phyloP scores from a whole-genome alignment of 1,284 basidiomycete species.

The Irpex sp. region DNA sequence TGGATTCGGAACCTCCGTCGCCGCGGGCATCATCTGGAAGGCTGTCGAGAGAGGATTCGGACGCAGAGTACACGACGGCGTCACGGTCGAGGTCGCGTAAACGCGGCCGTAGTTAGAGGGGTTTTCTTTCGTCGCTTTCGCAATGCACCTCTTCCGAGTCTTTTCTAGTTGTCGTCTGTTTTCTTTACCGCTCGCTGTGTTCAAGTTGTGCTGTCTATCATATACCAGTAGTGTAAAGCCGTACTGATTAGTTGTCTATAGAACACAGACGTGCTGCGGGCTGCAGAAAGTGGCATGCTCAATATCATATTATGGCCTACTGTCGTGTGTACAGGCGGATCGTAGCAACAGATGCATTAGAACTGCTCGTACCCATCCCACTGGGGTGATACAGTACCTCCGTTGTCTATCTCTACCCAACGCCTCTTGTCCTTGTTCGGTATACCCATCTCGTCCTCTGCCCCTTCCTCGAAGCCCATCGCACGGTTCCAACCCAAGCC shows the following conservation, averaged over 20 bases:
- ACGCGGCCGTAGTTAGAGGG: neutral
- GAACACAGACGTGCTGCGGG: neutral
- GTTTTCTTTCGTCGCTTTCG: neutral
- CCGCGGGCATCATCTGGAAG: neutral
- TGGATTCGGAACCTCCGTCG: neutral
- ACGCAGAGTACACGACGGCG: neutral
- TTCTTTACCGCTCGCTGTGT: neutral
- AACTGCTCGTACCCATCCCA: conserved; percentile 54
- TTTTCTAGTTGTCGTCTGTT: neutral
- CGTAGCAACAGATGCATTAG: conserved; percentile 3
- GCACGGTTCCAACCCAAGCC: conserved; percentile 62
- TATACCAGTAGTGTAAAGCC: neutral
- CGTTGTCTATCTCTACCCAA: conserved; percentile 62
- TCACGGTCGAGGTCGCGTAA: neutral
- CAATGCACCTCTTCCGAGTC: neutral
- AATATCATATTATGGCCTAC: too few species aligned
- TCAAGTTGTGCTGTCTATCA: neutral
- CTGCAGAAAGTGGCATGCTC: too few species aligned
- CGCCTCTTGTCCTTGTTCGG: conserved; percentile 42
- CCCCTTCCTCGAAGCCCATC: conserved; percentile 46
- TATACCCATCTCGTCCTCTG: conserved; percentile 33
- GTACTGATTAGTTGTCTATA: neutral
- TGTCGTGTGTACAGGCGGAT: neutral
- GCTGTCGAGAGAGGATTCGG: neutral
- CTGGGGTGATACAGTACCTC: conserved; percentile 45